phyloP scores from a whole-genome alignment of 2,329 filamentous ascomycete species.

The Claviceps sp. region DNA sequence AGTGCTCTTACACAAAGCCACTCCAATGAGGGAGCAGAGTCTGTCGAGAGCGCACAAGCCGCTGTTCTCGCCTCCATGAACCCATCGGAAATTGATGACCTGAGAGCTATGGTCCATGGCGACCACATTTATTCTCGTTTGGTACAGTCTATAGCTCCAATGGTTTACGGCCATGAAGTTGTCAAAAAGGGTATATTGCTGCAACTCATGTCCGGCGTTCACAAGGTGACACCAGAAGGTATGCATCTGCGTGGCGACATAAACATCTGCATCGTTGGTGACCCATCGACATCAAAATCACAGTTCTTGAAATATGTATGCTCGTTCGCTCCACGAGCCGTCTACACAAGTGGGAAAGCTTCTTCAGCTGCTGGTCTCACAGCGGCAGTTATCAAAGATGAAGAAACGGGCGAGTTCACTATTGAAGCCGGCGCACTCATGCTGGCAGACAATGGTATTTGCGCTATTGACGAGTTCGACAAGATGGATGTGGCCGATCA shows the following conservation, averaged over 20 bases:
- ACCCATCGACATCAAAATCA: slow-evolving; percentile 93
- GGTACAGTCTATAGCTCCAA: slow-evolving; percentile 88
- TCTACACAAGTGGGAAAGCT: slow-evolving; percentile 96
- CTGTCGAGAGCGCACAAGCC: slow-evolving; percentile 75
- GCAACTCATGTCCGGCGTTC: slow-evolving; percentile 90
- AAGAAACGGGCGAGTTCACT: slow-evolving; percentile 96
- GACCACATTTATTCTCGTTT: slow-evolving; percentile 90
- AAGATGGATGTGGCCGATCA: slow-evolving; percentile 98
- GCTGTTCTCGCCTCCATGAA: slow-evolving; percentile 79
- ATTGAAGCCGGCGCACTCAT: slow-evolving; percentile 97
- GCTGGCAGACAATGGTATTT: slow-evolving; percentile 94
- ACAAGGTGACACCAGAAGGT: slow-evolving; percentile 81
- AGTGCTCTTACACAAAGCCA: slow-evolving; percentile 56
- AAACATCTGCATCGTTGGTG: slow-evolving; percentile 96
- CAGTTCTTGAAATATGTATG: slow-evolving; percentile 98
- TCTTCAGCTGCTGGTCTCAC: slow-evolving; percentile 96
- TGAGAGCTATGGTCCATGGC: slow-evolving; percentile 86
- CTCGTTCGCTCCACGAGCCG: slow-evolving; percentile 87
- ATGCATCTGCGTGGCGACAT: slow-evolving; percentile 95
- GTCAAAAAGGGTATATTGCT: slow-evolving; percentile 94
- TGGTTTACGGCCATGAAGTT: slow-evolving; percentile 93
- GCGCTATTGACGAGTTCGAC: slow-evolving; percentile 97
- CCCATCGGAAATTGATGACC: slow-evolving; percentile 74
- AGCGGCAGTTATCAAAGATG: slow-evolving; percentile 91
- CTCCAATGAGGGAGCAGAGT: slow-evolving; percentile 51